phyloP scores from a whole-genome alignment of 1,284 basidiomycete genomes.

The Cryptococcus sp. region DNA sequence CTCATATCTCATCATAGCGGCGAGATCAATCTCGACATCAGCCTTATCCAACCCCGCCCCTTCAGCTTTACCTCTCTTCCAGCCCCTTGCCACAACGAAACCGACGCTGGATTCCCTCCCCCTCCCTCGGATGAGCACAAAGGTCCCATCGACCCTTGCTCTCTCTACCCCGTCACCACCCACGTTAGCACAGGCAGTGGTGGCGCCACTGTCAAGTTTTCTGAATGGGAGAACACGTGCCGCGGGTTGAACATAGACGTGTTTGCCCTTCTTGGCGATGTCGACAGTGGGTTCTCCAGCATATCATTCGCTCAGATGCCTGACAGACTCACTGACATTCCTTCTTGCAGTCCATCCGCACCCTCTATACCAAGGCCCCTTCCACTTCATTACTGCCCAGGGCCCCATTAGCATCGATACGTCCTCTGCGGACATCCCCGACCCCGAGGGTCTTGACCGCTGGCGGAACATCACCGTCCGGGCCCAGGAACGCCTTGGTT shows the following conservation, averaged over 20 bases:
- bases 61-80: background rate
- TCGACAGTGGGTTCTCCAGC: constrained; percentile 9
- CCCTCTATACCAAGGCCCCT: constrained; percentile 13
- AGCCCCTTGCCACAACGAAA: background rate
- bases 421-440: background rate
- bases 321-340: background rate
- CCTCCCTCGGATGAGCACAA: background rate
- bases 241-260: constrained; percentile 7
- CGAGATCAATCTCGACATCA: constrained; percentile 10
- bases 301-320: background rate
- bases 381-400: constrained; percentile 6
- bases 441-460: constrained; percentile 11
- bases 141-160: constrained; percentile 3
- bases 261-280: constrained; percentile 4
- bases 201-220: constrained; percentile 9
- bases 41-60: background rate
- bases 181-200: constrained; percentile 7
- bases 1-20: constrained; percentile 7
- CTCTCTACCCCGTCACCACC: constrained; percentile 10
- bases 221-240: constrained; percentile 18
- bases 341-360: constrained; percentile 7
- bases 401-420: constrained; percentile 13
- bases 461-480: constrained; percentile 8
- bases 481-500: constrained; percentile 1
- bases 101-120: background rate